A percentile compares a stretch with the other conserved stretches of the same genome.
phyloP scores from a whole-genome alignment of 495 filamentous ascomycete genomes.

The Amorphotheca resinae region DNA sequence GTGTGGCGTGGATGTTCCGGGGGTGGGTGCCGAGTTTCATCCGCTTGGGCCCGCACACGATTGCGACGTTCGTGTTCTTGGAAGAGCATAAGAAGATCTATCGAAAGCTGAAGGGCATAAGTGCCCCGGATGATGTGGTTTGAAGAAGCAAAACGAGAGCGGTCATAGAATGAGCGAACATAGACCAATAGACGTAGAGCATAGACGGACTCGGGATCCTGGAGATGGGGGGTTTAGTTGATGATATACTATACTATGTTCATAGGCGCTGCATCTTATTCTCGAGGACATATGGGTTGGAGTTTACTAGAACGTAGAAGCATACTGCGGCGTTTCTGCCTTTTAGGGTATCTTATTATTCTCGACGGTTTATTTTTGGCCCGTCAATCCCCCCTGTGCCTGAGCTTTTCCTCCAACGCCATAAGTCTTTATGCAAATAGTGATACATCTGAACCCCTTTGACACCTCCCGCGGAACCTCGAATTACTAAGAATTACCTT shows the following conservation, averaged over 20 bases:
- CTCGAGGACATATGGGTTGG: slow-evolving; percentile 7
- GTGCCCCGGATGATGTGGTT: slow-evolving; percentile 14
- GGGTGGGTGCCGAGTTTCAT: slow-evolving; percentile 98
- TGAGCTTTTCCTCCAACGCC: slow-evolving; percentile 13
- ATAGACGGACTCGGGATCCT: no score
- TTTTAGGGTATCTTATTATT: slow-evolving; percentile 12
- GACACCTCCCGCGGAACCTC: not conserved
- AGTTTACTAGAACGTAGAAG: slow-evolving; percentile 15
- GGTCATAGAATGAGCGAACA: no score
- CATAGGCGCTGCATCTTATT: slow-evolving; percentile 1
- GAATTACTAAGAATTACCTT: not conserved
- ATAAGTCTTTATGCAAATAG: slow-evolving; percentile 15
- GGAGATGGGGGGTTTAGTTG: no score
- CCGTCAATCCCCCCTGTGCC: slow-evolving; percentile 1
- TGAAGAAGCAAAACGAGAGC: not conserved
- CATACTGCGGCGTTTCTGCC: slow-evolving; percentile 17
- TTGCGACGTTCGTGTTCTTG: slow-evolving; percentile 88
- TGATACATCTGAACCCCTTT: slow-evolving; percentile 10
- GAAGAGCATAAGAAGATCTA: slow-evolving; percentile 78
- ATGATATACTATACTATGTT: no score
- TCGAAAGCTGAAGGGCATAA: slow-evolving; percentile 36
- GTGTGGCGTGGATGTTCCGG: slow-evolving; percentile 80
- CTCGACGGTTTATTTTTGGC: slow-evolving; percentile 7
- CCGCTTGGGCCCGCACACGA: slow-evolving; percentile 79
- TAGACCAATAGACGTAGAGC: no score